These are phyloP conservation scores for Raffaelea albimanens DNA, from an alignment of 2,329 filamentous ascomycete genomes.

Conservation along the genomic window DNA sequence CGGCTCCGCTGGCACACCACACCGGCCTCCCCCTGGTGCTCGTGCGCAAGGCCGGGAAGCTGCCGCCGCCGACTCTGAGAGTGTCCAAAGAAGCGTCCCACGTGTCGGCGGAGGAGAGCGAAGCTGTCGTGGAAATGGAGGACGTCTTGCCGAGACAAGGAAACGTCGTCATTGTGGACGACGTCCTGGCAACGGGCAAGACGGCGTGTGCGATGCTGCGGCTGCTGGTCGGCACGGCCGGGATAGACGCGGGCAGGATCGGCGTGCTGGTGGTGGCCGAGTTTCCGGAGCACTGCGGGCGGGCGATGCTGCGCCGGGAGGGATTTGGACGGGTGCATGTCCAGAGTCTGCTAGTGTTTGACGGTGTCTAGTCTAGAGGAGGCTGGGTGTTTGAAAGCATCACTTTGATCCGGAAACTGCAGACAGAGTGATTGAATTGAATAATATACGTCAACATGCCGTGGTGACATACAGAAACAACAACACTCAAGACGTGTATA, in stretches of 20 bases:
- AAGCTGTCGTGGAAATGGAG: constrained; percentile 40
- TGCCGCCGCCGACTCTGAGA: constrained; percentile 46
- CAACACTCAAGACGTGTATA: too few relatives aligned
- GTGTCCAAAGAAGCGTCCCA: constrained; percentile 31
- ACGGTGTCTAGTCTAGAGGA: too few relatives aligned
- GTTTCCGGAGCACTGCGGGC: constrained; percentile 44
- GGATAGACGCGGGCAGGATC: constrained; percentile 19
- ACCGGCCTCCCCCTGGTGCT: constrained; percentile 34
- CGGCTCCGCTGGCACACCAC: constrained; percentile 34
- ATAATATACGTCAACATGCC: too few relatives aligned
- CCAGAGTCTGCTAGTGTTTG: constrained; percentile 44
- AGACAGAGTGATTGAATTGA: too few relatives aligned
- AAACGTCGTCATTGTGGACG: constrained; percentile 52
- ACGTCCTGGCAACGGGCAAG: constrained; percentile 46
- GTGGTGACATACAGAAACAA: too few relatives aligned
- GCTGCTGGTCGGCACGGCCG: constrained; percentile 34
- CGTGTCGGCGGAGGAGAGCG: constrained; percentile 25
- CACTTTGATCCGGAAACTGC: too few relatives aligned
- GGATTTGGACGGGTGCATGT: constrained; percentile 41
- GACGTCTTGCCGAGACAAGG: too few relatives aligned
- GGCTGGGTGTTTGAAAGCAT: too few relatives aligned
- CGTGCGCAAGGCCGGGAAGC: constrained; percentile 47
- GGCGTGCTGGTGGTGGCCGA: constrained; percentile 36
- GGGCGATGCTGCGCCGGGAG: constrained; percentile 30
- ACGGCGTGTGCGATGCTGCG: constrained; percentile 44